Conservation (phyloP, 2,329 filamentous ascomycete species). For the Cordyceps cicadae region DNA sequence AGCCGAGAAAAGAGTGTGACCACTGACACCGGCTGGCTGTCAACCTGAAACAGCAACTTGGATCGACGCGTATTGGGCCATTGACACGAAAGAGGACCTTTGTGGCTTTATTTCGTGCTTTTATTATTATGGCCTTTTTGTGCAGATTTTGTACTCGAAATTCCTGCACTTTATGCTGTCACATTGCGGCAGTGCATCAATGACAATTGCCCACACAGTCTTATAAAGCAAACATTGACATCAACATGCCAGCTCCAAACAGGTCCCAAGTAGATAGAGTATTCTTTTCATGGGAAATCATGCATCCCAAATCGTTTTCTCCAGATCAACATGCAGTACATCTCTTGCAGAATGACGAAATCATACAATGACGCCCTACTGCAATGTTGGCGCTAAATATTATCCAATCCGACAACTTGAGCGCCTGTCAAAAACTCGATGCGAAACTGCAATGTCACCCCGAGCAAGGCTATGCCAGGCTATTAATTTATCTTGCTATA, state of each 20-base stretch:
- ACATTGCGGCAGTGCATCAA: not conserved
- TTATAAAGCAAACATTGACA: not conserved
- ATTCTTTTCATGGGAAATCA: not conserved
- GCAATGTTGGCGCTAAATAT: not conserved
- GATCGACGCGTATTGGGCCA: not conserved
- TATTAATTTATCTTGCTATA: not conserved
- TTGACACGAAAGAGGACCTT: not conserved
- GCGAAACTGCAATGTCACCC: not conserved
- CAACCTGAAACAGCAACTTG: slow-evolving; percentile 1
- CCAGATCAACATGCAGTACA: not conserved
- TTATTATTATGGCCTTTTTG: not conserved
- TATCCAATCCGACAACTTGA: not conserved
- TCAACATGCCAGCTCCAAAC: not conserved
- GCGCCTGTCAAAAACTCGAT: not conserved
- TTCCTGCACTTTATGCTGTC: not conserved
- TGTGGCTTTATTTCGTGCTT: not conserved
- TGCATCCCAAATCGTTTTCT: not conserved
- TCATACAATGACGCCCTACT: not conserved
- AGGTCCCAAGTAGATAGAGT: not conserved
- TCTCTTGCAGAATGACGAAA: not conserved
- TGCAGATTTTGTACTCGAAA: not conserved
- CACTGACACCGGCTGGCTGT: not conserved
- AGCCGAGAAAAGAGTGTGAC: not conserved
- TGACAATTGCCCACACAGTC: not conserved
- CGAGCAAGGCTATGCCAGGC: not conserved